These are phyloP conservation scores for Geotrichum fermentans DNA, from an alignment of 1,139 yeast species.

Conservation along the genomic window DNA sequence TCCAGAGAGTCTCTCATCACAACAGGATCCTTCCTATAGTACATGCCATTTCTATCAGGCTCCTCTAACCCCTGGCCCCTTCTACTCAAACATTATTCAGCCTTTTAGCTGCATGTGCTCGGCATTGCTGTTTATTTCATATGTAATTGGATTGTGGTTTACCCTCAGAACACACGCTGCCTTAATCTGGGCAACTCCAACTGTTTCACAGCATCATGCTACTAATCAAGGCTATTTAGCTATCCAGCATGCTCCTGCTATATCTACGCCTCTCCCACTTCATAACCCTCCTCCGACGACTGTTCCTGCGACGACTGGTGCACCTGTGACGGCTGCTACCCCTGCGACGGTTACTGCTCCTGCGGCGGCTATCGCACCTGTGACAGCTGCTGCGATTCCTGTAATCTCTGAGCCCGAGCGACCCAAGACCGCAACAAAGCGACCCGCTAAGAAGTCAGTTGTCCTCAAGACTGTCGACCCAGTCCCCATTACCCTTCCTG, in stretches of 20 bases:
- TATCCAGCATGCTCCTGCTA: slow-evolving; percentile 11
- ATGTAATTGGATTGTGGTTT: slow-evolving; percentile 85
- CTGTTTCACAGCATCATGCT: slow-evolving; percentile 35
- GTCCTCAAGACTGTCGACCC: slow-evolving; percentile 12
- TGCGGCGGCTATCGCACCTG: slow-evolving; percentile 1
- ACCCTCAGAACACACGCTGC: slow-evolving; percentile 96
- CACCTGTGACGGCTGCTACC: neutral
- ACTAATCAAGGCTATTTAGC: slow-evolving; percentile 11
- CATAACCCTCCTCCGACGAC: slow-evolving; percentile 10
- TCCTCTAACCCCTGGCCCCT: slow-evolving; percentile 51
- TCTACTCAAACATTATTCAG: slow-evolving; percentile 61
- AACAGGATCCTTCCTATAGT: slow-evolving; percentile 50
- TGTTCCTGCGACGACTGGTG: neutral
- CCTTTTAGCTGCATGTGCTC: slow-evolving; percentile 86
- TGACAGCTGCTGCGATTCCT: neutral
- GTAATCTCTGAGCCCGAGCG: neutral
- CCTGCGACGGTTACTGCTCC: slow-evolving; percentile 5
- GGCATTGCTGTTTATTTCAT: slow-evolving; percentile 71
- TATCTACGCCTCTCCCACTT: slow-evolving; percentile 12
- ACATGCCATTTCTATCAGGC: slow-evolving; percentile 80
- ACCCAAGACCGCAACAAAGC: neutral
- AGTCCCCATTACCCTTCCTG: slow-evolving; percentile 6
- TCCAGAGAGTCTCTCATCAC: slow-evolving; percentile 24
- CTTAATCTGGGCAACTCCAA: slow-evolving; percentile 81
- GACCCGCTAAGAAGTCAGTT: neutral